phyloP scores from a whole-genome alignment of 345 rosid genomes.

The Passiflora organensis region DNA sequence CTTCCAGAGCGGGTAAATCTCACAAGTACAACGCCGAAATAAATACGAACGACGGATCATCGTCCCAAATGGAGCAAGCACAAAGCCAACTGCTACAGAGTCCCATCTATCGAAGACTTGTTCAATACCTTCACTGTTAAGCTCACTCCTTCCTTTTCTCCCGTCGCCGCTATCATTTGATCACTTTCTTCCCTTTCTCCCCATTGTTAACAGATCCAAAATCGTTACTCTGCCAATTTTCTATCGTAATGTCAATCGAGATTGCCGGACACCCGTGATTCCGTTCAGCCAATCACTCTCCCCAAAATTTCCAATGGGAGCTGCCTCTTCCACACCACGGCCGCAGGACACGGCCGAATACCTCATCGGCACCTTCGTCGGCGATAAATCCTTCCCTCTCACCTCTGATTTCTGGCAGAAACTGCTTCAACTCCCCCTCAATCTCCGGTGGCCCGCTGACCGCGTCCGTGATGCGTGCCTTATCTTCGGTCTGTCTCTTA shows the following conservation, averaged over 20 bases:
- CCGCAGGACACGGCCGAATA: constrained; percentile 60
- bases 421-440: constrained; percentile 76
- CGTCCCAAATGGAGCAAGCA: too few species aligned
- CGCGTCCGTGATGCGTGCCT: constrained; percentile 68
- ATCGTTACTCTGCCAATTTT: constrained; percentile 9
- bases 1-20: too few species aligned
- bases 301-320: constrained; percentile 52
- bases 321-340: constrained; percentile 76
- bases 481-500: constrained; percentile 54
- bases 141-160: constrained; percentile 21
- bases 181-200: constrained; percentile 1
- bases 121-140: constrained; percentile 38
- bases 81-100: not conserved
- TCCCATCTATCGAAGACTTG: not conserved
- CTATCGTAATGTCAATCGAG: constrained; percentile 27
- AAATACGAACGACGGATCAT: too few species aligned
- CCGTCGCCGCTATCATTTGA: constrained; percentile 3
- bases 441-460: constrained; percentile 60
- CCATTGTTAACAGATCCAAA: constrained; percentile 17
- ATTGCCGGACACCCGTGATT: constrained; percentile 33
- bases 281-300: constrained; percentile 31
- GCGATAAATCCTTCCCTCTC: constrained; percentile 85
- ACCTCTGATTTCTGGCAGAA: constrained; percentile 93
- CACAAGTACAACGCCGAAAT: too few species aligned
- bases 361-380: constrained; percentile 73